A percentile compares a stretch with the other conserved stretches of the same genome.
These are phyloP conservation scores for Trichoderma sp. DNA, from an alignment of 2,329 filamentous ascomycete genomes.

Conservation along the genomic window DNA sequence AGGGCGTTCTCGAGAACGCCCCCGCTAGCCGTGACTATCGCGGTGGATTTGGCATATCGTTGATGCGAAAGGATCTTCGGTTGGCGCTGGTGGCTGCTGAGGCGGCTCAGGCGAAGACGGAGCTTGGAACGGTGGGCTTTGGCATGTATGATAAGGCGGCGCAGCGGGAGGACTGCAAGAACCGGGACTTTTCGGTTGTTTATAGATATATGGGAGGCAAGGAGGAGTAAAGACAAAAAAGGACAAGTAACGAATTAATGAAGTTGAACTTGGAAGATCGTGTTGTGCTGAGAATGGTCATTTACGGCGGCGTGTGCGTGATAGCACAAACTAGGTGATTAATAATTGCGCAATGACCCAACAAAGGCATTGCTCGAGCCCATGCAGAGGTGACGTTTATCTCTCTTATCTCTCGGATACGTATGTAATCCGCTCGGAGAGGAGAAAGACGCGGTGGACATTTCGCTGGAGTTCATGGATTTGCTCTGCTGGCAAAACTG, in stretches of 20 bases:
- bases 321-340: neutral
- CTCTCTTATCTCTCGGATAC: neutral
- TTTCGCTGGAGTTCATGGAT: neutral
- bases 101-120: conserved; percentile 66
- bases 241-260: neutral
- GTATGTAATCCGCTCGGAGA: neutral
- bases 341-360: neutral
- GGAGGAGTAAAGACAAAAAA: neutral
- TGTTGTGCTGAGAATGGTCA: neutral
- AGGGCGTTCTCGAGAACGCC: conserved; percentile 74
- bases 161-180: conserved; percentile 60
- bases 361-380: neutral
- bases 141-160: conserved; percentile 70
- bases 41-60: conserved; percentile 73
- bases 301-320: neutral
- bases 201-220: conserved; percentile 69
- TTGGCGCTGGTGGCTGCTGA: conserved; percentile 72
- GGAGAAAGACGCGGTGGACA: neutral
- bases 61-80: conserved; percentile 80
- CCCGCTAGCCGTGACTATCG: conserved; percentile 75
- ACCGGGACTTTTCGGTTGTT: conserved; percentile 79
- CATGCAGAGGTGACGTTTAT: neutral
- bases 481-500: neutral
- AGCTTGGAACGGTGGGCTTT: conserved; percentile 62
- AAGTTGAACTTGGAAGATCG: neutral